Conservation (phyloP, 208 protist genomes). For the Leishmania guyanensis region DNA sequence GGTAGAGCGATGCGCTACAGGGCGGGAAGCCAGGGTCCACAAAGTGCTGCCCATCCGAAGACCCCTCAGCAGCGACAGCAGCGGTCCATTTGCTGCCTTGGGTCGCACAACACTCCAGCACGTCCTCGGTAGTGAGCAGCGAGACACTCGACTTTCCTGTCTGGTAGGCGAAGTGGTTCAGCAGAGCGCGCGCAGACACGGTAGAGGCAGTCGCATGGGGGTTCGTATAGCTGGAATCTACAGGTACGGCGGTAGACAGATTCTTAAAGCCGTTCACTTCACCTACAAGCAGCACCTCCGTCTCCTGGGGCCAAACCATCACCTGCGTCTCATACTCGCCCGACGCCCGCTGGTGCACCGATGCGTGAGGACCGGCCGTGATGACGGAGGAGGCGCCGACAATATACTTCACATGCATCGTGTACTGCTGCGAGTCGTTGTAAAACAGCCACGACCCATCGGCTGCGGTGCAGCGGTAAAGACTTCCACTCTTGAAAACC, state of each 20-base stretch:
- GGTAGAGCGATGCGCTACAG: constrained; percentile 31
- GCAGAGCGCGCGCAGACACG: constrained; percentile 24
- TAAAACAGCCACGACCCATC: constrained; percentile 70
- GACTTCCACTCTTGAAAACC: constrained; percentile 39
- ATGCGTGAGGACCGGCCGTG: constrained; percentile 24
- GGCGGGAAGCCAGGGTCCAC: constrained; percentile 55
- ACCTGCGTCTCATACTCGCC: constrained; percentile 32
- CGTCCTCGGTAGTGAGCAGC: constrained; percentile 23
- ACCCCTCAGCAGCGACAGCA: constrained; percentile 19
- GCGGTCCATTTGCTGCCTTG: not conserved
- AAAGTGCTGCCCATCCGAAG: constrained; percentile 27
- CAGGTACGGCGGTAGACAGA: constrained; percentile 25
- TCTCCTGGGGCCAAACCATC: constrained; percentile 55
- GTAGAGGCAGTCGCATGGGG: constrained; percentile 35
- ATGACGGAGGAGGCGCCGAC: constrained; percentile 45
- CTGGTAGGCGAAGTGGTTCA: constrained; percentile 31
- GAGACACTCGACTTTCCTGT: constrained; percentile 11
- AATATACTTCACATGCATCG: constrained; percentile 53
- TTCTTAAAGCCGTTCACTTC: constrained; percentile 46
- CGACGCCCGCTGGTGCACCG: constrained; percentile 9
- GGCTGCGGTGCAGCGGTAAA: constrained; percentile 44
- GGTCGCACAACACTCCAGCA: constrained; percentile 19
- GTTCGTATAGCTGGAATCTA: constrained; percentile 33
- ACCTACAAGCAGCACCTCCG: constrained; percentile 45
- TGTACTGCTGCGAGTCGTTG: constrained; percentile 71